phyloP scores from a whole-genome alignment of 2,329 filamentous ascomycete species.

The Pseudohalonectria lignicola region DNA sequence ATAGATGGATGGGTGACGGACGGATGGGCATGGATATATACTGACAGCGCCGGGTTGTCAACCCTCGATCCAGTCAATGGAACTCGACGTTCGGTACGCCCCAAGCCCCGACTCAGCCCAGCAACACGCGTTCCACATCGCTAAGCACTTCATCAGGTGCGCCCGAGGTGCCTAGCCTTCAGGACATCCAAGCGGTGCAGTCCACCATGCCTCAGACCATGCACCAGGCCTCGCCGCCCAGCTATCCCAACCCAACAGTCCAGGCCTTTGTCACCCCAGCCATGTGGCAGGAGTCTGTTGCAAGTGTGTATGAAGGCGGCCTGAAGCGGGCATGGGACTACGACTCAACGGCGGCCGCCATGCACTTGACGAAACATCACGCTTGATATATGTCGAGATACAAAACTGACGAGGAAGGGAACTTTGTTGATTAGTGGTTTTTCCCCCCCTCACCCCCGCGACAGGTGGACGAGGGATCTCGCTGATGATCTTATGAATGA shows the following conservation, averaged over 20 bases:
- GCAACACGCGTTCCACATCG: slow-evolving; percentile 33
- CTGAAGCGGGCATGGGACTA: slow-evolving; percentile 53
- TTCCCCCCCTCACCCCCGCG: too few relatives aligned
- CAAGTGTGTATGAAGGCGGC: slow-evolving; percentile 56
- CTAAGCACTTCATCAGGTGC: slow-evolving; percentile 44
- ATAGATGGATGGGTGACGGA: background rate
- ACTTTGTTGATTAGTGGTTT: too few relatives aligned
- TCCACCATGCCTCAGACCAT: slow-evolving; percentile 30
- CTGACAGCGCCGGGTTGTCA: too few relatives aligned
- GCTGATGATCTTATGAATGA: too few relatives aligned
- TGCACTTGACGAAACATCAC: background rate
- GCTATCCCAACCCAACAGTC: slow-evolving; percentile 38
- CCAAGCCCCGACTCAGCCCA: slow-evolving; percentile 30
- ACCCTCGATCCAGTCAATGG: slow-evolving; percentile 91
- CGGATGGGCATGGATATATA: too few relatives aligned
- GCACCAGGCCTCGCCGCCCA: slow-evolving; percentile 35
- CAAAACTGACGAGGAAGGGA: too few relatives aligned
- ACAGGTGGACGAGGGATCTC: too few relatives aligned
- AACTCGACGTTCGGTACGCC: slow-evolving; percentile 84
- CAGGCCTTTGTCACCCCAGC: slow-evolving; percentile 56
- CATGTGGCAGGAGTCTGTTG: slow-evolving; percentile 65
- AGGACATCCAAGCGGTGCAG: slow-evolving; percentile 38
- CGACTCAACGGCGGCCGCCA: slow-evolving; percentile 16
- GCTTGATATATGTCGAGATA: background rate
- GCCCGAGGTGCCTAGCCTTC: slow-evolving; percentile 40